These are phyloP conservation scores for Candolleomyces aberdarensis DNA, from an alignment of 768 basidiomycete genomes.

Conservation along the genomic window DNA sequence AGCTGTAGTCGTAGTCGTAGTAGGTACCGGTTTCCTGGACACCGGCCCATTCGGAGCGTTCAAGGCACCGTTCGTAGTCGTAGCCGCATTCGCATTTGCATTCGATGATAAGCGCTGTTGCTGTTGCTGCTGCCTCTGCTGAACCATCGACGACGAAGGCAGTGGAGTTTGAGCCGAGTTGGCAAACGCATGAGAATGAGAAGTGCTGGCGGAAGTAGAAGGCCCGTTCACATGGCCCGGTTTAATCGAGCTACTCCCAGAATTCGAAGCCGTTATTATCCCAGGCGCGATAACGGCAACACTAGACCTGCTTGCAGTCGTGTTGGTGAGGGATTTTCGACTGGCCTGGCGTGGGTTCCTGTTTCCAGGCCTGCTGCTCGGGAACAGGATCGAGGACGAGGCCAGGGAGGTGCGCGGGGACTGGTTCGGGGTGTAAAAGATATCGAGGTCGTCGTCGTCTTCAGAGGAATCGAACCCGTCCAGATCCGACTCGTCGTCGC, in stretches of 20 bases:
- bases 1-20: not conserved
- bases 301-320: not conserved
- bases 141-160: not conserved
- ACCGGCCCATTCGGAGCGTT: not conserved
- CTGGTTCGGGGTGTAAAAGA: constrained; percentile 62
- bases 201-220: not conserved
- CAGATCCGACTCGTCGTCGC: constrained; percentile 21
- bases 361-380: constrained; percentile 7
- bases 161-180: not conserved
- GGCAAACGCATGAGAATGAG: too few relatives aligned
- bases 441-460: constrained; percentile 28
- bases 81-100: not conserved
- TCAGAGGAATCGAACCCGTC: constrained; percentile 11
- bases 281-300: constrained; percentile 4
- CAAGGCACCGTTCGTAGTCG: too few relatives aligned
- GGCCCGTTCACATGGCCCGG: constrained; percentile 2
- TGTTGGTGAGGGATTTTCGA: constrained; percentile 15
- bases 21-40: not conserved
- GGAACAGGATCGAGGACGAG: constrained; percentile 29
- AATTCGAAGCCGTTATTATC: constrained; percentile 4
- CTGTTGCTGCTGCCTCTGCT: not conserved
- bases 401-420: constrained; percentile 51
- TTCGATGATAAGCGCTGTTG: not conserved
- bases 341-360: constrained; percentile 24
- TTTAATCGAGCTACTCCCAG: not conserved